Conservation (phyloP, 129 eudicot species). For the Tagetes patula region DNA sequence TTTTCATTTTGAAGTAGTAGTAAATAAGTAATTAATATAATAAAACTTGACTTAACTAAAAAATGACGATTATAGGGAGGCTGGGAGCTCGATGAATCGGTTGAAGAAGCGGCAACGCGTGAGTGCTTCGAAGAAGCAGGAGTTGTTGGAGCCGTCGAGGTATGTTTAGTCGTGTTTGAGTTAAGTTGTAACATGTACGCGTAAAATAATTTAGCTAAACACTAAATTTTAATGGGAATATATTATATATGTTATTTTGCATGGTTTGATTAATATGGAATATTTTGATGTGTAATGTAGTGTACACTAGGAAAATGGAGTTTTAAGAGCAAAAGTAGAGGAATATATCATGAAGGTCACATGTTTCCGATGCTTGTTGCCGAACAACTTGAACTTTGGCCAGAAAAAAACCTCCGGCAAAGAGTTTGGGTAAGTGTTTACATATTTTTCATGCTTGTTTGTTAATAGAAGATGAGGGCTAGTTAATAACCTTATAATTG, state of each 20-base stretch:
- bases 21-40: neutral
- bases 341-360: conserved; percentile 53
- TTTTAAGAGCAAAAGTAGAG: conserved; percentile 71
- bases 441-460: neutral
- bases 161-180: conserved; percentile 16
- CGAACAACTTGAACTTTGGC: conserved; percentile 81
- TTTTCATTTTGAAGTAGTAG: neutral
- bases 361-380: conserved; percentile 84
- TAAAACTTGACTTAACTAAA: neutral
- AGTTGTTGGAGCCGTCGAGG: conserved; percentile 72
- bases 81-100: conserved; percentile 86
- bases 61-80: conserved; percentile 57
- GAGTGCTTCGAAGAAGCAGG: conserved; percentile 91
- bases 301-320: conserved; percentile 72
- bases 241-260: too few species aligned
- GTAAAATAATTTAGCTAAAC: neutral
- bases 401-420: conserved; percentile 65
- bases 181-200: neutral
- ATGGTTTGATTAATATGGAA: neutral
- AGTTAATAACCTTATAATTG: neutral
- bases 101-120: conserved; percentile 73
- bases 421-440: conserved; percentile 62
- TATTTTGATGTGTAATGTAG: conserved; percentile 38
- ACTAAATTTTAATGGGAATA: neutral
- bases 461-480: neutral